Conservation (phyloP, 2,329 filamentous ascomycete species). For the Metarhizium rileyi region DNA sequence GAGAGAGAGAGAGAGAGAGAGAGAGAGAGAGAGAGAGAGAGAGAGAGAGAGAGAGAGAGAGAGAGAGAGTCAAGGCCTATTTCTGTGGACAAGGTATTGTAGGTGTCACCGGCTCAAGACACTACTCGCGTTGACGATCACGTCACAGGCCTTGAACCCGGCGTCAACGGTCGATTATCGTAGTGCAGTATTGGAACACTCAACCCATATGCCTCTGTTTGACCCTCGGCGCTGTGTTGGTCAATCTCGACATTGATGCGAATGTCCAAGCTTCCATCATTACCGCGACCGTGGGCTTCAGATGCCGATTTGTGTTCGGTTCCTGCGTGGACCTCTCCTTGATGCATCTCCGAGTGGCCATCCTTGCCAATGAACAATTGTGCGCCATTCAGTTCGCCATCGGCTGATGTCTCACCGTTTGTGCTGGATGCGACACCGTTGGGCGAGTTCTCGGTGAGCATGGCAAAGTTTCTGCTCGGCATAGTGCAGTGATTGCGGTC, state of each 20-base stretch:
- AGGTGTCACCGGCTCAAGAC: background rate
- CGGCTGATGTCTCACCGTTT: slow-evolving; percentile 16
- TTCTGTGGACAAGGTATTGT: background rate
- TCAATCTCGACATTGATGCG: slow-evolving; percentile 81
- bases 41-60: no score
- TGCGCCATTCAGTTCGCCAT: slow-evolving; percentile 10
- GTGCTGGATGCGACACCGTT: slow-evolving; percentile 25
- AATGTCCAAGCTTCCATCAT: slow-evolving; percentile 63
- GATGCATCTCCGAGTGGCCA: slow-evolving; percentile 62
- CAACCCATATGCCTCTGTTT: slow-evolving; percentile 74
- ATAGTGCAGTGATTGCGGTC: slow-evolving; percentile 78
- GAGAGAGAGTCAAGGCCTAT: background rate
- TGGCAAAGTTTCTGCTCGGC: slow-evolving; percentile 86
- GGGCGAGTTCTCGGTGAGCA: slow-evolving; percentile 79
- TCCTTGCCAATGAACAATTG: slow-evolving; percentile 39
- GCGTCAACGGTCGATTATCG: slow-evolving; percentile 16
- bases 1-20: no score
- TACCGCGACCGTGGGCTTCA: slow-evolving; percentile 41
- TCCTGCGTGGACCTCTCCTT: slow-evolving; percentile 69
- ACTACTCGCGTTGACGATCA: background rate
- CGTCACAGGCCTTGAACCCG: slow-evolving; percentile 3
- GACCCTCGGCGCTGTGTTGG: slow-evolving; percentile 70
- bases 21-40: no score
- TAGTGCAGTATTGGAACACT: slow-evolving; percentile 64
- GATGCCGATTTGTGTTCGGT: slow-evolving; percentile 65